phyloP scores from a whole-genome alignment of 495 filamentous ascomycete species.

The Hyaloscypha finlandica region DNA sequence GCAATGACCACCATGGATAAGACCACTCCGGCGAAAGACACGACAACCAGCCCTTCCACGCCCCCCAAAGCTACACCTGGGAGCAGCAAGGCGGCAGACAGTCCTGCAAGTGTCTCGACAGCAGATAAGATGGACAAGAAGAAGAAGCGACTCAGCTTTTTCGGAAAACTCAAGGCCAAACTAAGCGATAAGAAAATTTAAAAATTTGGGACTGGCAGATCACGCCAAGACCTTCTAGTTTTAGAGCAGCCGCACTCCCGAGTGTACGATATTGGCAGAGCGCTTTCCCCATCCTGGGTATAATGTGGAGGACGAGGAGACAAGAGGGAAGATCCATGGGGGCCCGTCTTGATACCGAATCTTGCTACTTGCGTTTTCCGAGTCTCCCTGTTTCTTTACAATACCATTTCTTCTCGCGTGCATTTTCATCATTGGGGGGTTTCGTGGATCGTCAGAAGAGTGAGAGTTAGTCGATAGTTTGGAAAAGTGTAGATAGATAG shows the following conservation, averaged over 20 bases:
- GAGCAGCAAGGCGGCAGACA: slow-evolving; percentile 15
- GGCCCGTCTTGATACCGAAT: slow-evolving; percentile 21
- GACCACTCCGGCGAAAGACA: slow-evolving; percentile 1
- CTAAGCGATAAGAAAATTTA: slow-evolving; percentile 38
- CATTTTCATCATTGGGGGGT: slow-evolving; percentile 6
- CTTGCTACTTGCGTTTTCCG: slow-evolving; percentile 3
- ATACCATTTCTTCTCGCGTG: slow-evolving; percentile 26
- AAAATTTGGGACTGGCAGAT: not conserved
- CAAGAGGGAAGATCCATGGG: slow-evolving; percentile 4
- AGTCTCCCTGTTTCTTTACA: slow-evolving; percentile 16
- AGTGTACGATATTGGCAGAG: slow-evolving; percentile 30
- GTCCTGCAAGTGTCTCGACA: slow-evolving; percentile 19
- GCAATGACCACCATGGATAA: slow-evolving; percentile 24
- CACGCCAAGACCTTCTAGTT: not conserved
- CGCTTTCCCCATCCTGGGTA: slow-evolving; percentile 5
- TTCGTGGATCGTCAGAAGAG: not conserved
- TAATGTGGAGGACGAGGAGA: slow-evolving; percentile 24
- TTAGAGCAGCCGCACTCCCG: not conserved
- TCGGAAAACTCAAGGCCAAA: slow-evolving; percentile 61
- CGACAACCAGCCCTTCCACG: not conserved
- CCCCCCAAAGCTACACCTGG: slow-evolving; percentile 27
- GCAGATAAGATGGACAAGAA: slow-evolving; percentile 46
- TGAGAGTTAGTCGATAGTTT: slow-evolving; percentile 1
- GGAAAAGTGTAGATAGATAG: slow-evolving; percentile 32
- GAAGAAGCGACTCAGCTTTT: slow-evolving; percentile 58